Conservation (phyloP, 352 stramenopile genomes). For the Globisporangium cederbergense region DNA sequence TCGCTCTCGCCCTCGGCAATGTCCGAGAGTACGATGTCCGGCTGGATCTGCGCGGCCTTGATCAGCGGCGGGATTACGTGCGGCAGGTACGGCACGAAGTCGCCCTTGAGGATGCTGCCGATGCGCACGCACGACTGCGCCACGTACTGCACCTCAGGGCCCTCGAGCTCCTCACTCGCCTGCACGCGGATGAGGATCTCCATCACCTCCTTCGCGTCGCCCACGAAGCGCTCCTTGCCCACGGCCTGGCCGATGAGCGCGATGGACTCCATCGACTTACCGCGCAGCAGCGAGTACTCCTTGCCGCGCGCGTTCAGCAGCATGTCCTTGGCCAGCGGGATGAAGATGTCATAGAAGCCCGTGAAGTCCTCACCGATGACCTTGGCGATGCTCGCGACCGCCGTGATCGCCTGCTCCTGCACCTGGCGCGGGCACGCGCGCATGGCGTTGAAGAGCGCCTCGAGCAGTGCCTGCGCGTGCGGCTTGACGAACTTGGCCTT, state of each 20-base stretch:
- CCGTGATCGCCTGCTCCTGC: constrained; percentile 86
- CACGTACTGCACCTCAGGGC: constrained; percentile 82
- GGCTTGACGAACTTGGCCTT: constrained; percentile 70
- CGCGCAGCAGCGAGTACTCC: constrained; percentile 76
- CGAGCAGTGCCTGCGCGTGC: constrained; percentile 65
- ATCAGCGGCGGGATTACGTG: constrained; percentile 82
- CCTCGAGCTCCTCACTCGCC: constrained; percentile 62
- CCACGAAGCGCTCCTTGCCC: constrained; percentile 78
- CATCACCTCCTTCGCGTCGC: constrained; percentile 84
- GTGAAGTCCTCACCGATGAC: constrained; percentile 78
- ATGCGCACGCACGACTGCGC: constrained; percentile 86
- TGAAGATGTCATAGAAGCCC: constrained; percentile 86
- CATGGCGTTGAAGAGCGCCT: constrained; percentile 79
- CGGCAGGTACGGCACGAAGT: constrained; percentile 85
- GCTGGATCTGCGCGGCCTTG: constrained; percentile 76
- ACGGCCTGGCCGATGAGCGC: constrained; percentile 85
- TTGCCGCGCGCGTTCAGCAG: constrained; percentile 71
- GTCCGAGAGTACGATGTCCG: constrained; percentile 77
- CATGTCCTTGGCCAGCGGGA: constrained; percentile 83
- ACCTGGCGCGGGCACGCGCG: constrained; percentile 75
- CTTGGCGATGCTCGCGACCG: constrained; percentile 81
- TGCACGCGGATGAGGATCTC: constrained; percentile 81
- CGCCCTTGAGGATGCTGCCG: constrained; percentile 79
- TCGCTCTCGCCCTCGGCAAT: constrained; percentile 51
- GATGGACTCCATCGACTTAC: constrained; percentile 88